A percentile compares a stretch with the other conserved stretches of the same genome.
Conservation (phyloP, 352 stramenopile genomes). For the Pythium insidiosum region DNA sequence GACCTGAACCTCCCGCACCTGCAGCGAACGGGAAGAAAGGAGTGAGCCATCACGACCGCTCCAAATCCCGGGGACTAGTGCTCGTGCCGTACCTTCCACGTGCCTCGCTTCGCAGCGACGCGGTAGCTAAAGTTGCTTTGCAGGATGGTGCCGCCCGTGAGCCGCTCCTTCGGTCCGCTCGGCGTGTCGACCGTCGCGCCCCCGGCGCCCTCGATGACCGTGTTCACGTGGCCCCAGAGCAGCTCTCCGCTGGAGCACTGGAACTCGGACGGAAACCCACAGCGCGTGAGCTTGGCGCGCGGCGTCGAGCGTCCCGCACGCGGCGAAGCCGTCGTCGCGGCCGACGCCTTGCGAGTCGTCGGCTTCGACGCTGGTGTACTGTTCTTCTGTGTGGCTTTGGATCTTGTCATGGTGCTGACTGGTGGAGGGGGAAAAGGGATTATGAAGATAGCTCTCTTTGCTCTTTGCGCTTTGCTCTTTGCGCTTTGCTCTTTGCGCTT, state of each 20-base stretch:
- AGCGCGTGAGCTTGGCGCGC: neutral
- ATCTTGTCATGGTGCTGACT: too few relatives aligned
- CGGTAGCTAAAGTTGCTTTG: neutral
- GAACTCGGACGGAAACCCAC: neutral
- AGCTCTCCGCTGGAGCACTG: neutral
- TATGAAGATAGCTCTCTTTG: too few relatives aligned
- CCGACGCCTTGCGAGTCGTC: too few relatives aligned
- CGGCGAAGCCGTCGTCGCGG: too few relatives aligned
- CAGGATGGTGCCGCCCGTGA: neutral
- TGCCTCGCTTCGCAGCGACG: neutral
- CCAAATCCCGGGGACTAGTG: too few relatives aligned
- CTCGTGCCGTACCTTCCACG: neutral
- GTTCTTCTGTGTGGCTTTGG: too few relatives aligned
- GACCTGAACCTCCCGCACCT: neutral
- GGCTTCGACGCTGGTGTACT: too few relatives aligned
- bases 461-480: too few relatives aligned
- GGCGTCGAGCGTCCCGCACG: too few relatives aligned
- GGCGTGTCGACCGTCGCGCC: neutral
- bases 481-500: too few relatives aligned
- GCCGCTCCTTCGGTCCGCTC: neutral
- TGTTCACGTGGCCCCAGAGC: neutral
- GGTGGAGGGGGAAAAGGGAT: too few relatives aligned
- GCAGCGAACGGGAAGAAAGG: neutral
- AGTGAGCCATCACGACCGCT: neutral
- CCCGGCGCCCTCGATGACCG: neutral